A percentile compares a stretch with the other conserved stretches of the same genome.
These are phyloP conservation scores for Letharia lupina DNA, from an alignment of 495 filamentous ascomycete species.

Conservation along the genomic window DNA sequence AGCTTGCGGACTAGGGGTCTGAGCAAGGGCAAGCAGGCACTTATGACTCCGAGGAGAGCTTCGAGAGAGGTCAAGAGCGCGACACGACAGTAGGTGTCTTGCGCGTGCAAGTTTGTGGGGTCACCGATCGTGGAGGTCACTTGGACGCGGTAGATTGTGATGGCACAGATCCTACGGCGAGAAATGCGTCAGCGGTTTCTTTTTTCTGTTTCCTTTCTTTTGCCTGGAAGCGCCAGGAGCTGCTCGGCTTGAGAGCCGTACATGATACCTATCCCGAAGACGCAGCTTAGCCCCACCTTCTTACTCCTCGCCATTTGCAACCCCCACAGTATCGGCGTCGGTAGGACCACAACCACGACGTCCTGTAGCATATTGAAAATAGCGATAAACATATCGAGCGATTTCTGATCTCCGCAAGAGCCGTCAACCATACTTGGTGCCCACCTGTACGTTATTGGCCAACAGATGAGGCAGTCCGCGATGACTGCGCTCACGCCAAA, in stretches of 20 bases:
- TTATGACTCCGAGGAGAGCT: not conserved
- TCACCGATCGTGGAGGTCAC: not conserved
- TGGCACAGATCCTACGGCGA: not conserved
- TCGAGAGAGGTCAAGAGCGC: not conserved
- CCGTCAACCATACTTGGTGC: not conserved
- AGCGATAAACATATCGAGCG: not conserved
- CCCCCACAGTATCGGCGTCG: not conserved
- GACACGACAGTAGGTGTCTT: not conserved
- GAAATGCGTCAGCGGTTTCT: not conserved
- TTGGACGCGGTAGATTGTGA: not conserved
- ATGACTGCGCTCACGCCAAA: not conserved
- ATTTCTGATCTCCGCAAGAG: conserved; percentile 1
- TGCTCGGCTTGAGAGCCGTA: not conserved
- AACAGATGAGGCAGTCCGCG: not conserved
- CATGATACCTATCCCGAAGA: not conserved
- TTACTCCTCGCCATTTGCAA: not conserved
- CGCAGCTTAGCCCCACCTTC: not conserved
- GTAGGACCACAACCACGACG: not conserved
- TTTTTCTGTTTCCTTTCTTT: too few species aligned
- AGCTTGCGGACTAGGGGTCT: not conserved
- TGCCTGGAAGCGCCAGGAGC: not conserved
- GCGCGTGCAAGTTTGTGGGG: not conserved
- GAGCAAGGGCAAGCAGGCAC: not conserved
- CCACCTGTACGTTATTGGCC: conserved; percentile 2
- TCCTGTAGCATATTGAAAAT: not conserved